Conservation (phyloP, 805 yeast genomes). For the Metschnikowia reukaufii region DNA sequence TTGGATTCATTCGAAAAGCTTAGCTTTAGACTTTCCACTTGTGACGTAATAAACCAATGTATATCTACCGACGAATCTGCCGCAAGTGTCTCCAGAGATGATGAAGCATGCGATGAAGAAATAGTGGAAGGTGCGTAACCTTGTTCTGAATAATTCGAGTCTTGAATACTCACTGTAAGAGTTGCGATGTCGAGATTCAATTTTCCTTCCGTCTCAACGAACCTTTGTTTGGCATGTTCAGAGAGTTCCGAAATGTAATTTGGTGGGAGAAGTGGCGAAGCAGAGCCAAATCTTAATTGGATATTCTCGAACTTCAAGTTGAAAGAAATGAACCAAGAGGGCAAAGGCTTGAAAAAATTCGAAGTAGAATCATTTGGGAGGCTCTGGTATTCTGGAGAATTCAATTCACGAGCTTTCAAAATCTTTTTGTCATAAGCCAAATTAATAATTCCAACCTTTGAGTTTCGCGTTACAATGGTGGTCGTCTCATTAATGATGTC, state of each 20-base stretch:
- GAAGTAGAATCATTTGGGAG: not conserved
- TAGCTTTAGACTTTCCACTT: slow-evolving; percentile 20
- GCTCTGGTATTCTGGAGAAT: not conserved
- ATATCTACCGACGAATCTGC: slow-evolving; percentile 9
- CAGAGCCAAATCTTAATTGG: slow-evolving; percentile 33
- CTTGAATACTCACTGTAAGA: slow-evolving; percentile 1
- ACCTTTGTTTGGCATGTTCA: slow-evolving; percentile 17
- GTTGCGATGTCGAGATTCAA: slow-evolving; percentile 11
- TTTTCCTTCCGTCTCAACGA: slow-evolving; percentile 16
- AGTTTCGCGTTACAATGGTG: slow-evolving; percentile 23
- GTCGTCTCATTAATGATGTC: slow-evolving; percentile 29
- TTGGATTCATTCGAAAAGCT: slow-evolving; percentile 19
- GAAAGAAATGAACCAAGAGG: slow-evolving; percentile 35
- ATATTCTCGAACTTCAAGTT: slow-evolving; percentile 19
- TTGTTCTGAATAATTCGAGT: not conserved
- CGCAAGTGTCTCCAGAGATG: slow-evolving; percentile 33
- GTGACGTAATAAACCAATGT: slow-evolving; percentile 26
- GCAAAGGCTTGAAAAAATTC: slow-evolving; percentile 26
- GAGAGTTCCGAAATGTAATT: slow-evolving; percentile 23
- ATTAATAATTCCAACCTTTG: slow-evolving; percentile 32
- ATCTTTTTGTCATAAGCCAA: slow-evolving; percentile 26
- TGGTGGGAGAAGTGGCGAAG: slow-evolving; percentile 37
- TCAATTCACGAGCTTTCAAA: slow-evolving; percentile 7
- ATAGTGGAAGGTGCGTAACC: not conserved
- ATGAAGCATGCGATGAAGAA: slow-evolving; percentile 16